A percentile compares a stretch with the other conserved stretches of the same genome.
phyloP scores from a whole-genome alignment of 441 rosid species.

The Manihot esculenta region DNA sequence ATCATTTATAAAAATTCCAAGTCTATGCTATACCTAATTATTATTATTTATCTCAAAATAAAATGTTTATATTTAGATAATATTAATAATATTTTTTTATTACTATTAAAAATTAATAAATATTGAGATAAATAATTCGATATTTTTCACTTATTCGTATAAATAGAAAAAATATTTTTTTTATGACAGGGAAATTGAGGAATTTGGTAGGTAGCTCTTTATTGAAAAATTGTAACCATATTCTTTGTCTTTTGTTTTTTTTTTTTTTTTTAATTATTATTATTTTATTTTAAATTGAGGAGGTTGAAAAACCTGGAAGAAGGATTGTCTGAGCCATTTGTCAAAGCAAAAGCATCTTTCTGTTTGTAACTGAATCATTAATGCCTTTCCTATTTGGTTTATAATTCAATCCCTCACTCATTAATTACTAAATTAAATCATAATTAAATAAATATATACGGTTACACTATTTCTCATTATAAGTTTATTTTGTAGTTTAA shows the following conservation, averaged over 20 bases:
- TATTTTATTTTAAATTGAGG: too few species aligned
- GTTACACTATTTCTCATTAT: too few species aligned
- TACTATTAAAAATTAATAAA: not conserved
- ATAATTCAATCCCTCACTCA: constrained; percentile 13
- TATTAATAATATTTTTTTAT: not conserved
- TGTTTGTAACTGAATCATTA: constrained; percentile 28
- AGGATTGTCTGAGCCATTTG: constrained; percentile 19
- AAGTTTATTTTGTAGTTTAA: not conserved
- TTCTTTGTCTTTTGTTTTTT: constrained; percentile 11
- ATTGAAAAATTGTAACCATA: constrained; percentile 11
- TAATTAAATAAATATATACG: not conserved
- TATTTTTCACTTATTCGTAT: too few species aligned
- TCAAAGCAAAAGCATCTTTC: constrained; percentile 1
- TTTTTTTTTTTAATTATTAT: too few species aligned
- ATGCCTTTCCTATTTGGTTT: constrained; percentile 10
- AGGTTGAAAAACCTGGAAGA: not conserved
- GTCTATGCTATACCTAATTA: not conserved
- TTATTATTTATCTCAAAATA: too few species aligned
- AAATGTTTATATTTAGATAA: too few species aligned
- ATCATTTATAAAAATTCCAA: constrained; percentile 10
- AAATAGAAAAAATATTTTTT: not conserved
- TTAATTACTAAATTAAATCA: constrained; percentile 20
- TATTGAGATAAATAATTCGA: too few species aligned
- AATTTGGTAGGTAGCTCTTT: not conserved
- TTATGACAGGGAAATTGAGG: not conserved